Conservation (phyloP, 2,329 filamentous ascomycete genomes). For the Fusarium euwallaceae region DNA sequence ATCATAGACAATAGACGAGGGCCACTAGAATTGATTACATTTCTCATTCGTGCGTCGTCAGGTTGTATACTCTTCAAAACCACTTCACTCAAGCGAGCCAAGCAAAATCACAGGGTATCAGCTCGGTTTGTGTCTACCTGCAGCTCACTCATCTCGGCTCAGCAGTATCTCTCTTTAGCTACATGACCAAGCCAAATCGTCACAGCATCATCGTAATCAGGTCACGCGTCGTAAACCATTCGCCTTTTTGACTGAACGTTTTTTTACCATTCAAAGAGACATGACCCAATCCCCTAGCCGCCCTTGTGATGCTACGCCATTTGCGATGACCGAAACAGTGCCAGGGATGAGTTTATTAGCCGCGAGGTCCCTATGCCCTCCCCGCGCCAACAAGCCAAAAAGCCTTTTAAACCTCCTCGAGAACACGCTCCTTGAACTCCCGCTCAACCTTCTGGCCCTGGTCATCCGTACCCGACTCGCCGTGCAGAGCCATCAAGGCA, state of each 20-base stretch:
- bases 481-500: conserved; percentile 94
- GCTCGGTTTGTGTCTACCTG: conserved; percentile 33
- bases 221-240: conserved; percentile 39
- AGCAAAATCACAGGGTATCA: conserved; percentile 20
- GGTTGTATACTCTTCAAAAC: background rate
- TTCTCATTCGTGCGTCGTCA: background rate
- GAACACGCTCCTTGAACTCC: conserved; percentile 98
- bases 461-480: conserved; percentile 96
- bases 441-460: conserved; percentile 98
- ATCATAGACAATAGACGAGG: conserved; percentile 11
- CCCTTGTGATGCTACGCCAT: conserved; percentile 60
- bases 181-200: conserved; percentile 26
- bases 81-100: background rate
- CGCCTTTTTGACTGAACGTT: conserved; percentile 47
- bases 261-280: conserved; percentile 55
- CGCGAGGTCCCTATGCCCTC: conserved; percentile 50
- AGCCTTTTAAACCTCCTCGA: conserved; percentile 87
- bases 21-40: conserved; percentile 10
- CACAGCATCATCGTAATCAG: conserved; percentile 28
- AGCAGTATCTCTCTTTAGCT: conserved; percentile 4
- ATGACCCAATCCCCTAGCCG: conserved; percentile 57
- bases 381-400: conserved; percentile 49
- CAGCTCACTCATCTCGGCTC: conserved; percentile 27
- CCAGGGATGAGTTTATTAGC: conserved; percentile 53
- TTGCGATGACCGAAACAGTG: conserved; percentile 60